phyloP scores from a whole-genome alignment of 352 stramenopile genomes.

The Phytophthora pinifolia region DNA sequence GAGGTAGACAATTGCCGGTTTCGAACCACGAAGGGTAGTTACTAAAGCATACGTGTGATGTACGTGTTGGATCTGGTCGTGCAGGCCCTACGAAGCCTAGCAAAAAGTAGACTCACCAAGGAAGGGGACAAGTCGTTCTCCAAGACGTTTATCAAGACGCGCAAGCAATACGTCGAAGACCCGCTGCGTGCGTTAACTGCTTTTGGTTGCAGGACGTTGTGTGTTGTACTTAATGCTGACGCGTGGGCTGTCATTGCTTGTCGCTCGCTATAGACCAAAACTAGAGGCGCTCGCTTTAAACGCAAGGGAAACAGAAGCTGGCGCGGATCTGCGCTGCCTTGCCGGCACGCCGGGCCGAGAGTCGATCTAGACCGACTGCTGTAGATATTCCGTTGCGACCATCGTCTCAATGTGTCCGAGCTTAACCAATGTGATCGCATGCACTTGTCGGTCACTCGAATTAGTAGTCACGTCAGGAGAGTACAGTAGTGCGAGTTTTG shows the following conservation, averaged over 20 bases:
- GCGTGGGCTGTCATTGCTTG: too few species aligned
- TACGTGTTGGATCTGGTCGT: not conserved
- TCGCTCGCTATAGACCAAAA: constrained; percentile 24
- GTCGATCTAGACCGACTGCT: too few species aligned
- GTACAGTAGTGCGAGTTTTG: too few species aligned
- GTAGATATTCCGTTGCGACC: too few species aligned
- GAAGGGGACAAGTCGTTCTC: constrained; percentile 45
- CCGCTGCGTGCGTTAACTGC: constrained; percentile 20
- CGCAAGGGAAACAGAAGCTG: too few species aligned
- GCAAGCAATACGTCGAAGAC: constrained; percentile 56
- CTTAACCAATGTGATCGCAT: too few species aligned
- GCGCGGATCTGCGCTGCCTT: too few species aligned
- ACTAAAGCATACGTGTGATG: constrained; percentile 3
- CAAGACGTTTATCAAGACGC: constrained; percentile 44
- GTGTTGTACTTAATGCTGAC: too few species aligned
- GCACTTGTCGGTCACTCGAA: too few species aligned
- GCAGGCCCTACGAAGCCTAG: constrained; percentile 64
- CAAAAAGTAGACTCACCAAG: constrained; percentile 75
- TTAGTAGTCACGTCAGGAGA: too few species aligned
- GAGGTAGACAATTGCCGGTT: constrained; percentile 45
- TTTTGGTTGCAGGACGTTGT: not conserved
- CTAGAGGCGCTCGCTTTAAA: constrained; percentile 18
- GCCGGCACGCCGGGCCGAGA: too few species aligned
- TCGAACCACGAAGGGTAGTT: not conserved
- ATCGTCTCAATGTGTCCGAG: too few species aligned